Evolutionary conservation across 345 rosid genomes (phyloP).

Genomic region (Theobroma cacao): DNA sequence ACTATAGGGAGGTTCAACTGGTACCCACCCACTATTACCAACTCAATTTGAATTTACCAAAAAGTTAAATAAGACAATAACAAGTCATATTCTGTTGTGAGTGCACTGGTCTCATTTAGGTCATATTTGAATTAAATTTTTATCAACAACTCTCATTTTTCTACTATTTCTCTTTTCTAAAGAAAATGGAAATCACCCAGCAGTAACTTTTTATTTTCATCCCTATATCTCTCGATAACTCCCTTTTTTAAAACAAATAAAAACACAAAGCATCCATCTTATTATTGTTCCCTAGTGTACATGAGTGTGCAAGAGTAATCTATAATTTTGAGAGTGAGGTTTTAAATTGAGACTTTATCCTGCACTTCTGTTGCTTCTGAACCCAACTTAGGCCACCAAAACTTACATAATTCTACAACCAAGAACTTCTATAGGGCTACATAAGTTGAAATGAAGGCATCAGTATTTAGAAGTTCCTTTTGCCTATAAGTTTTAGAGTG

Average conservation of each 20-base stretch:
- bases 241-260: not conserved
- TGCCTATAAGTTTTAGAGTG: not conserved
- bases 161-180: not conserved
- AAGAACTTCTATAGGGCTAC: not conserved
- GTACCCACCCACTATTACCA: not conserved
- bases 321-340: not conserved
- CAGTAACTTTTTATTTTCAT: not conserved
- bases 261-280: not conserved
- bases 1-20: not conserved
- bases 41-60: not conserved
- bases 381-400: not conserved
- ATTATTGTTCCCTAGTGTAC: too few species aligned
- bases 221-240: not conserved
- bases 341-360: not conserved
- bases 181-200: not conserved
- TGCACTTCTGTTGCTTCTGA: not conserved
- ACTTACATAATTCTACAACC: not conserved
- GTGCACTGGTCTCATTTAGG: not conserved
- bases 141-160: not conserved
- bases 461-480: not conserved
- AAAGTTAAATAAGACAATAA: not conserved
- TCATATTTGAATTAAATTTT: not conserved
- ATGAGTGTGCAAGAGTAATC: not conserved
- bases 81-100: not conserved
- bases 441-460: not conserved